Evolutionary conservation across 305 asterid genomes (phyloP).

Genomic region (Fraxinus xanthoxyloides): DNA sequence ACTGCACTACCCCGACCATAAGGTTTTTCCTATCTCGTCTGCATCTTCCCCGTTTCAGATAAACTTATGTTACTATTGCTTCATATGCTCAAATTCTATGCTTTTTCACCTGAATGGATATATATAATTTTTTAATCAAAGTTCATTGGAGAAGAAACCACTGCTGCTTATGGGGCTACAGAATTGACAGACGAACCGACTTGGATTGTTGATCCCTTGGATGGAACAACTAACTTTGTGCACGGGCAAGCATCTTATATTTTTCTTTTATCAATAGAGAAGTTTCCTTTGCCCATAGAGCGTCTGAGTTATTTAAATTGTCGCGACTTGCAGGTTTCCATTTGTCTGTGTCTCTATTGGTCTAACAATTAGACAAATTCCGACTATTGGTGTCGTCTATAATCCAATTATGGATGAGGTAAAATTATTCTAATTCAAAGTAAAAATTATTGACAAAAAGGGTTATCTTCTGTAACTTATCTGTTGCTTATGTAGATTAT

Average conservation of each 20-base stretch:
- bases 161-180: conserved; percentile 58
- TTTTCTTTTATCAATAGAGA: conserved; percentile 1
- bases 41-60: conserved; percentile 5
- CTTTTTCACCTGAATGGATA: neutral
- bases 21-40: conserved; percentile 41
- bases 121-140: conserved; percentile 22
- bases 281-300: neutral
- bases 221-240: conserved; percentile 79
- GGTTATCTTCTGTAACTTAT: neutral
- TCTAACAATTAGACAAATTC: conserved; percentile 68
- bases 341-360: conserved; percentile 72
- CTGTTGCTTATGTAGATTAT: conserved; percentile 5
- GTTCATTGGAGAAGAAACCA: conserved; percentile 98
- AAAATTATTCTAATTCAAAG: conserved; percentile 11
- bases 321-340: conserved; percentile 38
- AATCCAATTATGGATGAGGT: conserved; percentile 95
- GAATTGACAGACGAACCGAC: conserved; percentile 54
- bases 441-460: neutral
- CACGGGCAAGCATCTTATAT: conserved; percentile 60
- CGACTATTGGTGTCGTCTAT: conserved; percentile 85
- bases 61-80: conserved; percentile 5
- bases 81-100: conserved; percentile 8
- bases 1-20: conserved; percentile 62
- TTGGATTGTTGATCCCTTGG: conserved; percentile 56
- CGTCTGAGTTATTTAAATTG: conserved; percentile 3